These are phyloP conservation scores for Graphiopsis chlorocephala DNA, from an alignment of 2,329 filamentous ascomycete genomes.

Conservation along the genomic window DNA sequence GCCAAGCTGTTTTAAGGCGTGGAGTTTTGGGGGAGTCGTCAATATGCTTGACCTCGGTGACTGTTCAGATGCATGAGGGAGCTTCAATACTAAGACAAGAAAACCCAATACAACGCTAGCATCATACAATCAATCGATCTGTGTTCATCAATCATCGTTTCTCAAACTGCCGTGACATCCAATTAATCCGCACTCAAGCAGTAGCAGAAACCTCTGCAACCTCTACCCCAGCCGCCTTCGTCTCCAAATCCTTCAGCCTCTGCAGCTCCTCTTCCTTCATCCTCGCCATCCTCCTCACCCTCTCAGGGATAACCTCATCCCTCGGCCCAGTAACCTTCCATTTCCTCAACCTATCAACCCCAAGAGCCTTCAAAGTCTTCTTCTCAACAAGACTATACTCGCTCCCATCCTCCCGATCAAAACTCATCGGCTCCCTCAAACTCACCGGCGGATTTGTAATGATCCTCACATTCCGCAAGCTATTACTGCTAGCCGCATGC, in stretches of 20 bases:
- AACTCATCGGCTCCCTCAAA: slow-evolving; percentile 52
- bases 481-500: slow-evolving; percentile 54
- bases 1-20: neutral
- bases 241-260: slow-evolving; percentile 34
- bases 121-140: neutral
- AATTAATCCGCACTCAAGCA: neutral
- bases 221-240: slow-evolving; percentile 21
- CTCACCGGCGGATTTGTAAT: slow-evolving; percentile 57
- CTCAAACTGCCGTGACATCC: neutral
- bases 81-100: neutral
- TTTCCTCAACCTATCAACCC: slow-evolving; percentile 46
- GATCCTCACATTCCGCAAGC: slow-evolving; percentile 46
- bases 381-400: slow-evolving; percentile 57
- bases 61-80: too few relatives aligned
- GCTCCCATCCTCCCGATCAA: slow-evolving; percentile 47
- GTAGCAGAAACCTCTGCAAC: slow-evolving; percentile 3
- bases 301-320: slow-evolving; percentile 51
- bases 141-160: neutral
- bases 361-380: slow-evolving; percentile 53
- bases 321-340: slow-evolving; percentile 54
- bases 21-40: neutral
- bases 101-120: neutral
- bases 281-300: slow-evolving; percentile 47
- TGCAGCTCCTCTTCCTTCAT: slow-evolving; percentile 40
- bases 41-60: too few relatives aligned